These are phyloP conservation scores for Nyssa sinensis DNA, from an alignment of 148 eudicot genomes.

Conservation along the genomic window DNA sequence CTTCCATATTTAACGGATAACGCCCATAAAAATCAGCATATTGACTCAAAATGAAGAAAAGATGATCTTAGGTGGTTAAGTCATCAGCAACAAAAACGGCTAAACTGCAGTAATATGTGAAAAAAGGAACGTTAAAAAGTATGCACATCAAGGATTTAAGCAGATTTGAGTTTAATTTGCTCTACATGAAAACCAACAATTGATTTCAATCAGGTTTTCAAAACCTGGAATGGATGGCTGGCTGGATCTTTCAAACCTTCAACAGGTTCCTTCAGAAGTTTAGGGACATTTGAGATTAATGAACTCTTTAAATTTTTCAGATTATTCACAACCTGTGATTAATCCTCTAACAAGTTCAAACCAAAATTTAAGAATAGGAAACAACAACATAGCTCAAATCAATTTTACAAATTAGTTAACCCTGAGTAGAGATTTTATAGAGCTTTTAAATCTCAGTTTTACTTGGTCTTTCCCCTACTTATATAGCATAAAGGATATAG, in stretches of 20 bases:
- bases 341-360: neutral
- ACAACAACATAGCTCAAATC: neutral
- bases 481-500: no score
- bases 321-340: neutral
- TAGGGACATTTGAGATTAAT: neutral
- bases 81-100: neutral
- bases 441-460: neutral
- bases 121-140: neutral
- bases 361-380: neutral
- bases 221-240: neutral
- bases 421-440: neutral
- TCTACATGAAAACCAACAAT: neutral
- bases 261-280: neutral
- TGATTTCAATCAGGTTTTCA: neutral
- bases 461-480: neutral
- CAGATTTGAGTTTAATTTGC: neutral
- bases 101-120: neutral
- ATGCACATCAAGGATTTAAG: neutral
- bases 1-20: neutral
- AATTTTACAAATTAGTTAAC: neutral
- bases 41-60: neutral
- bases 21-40: neutral
- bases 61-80: neutral
- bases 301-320: neutral
- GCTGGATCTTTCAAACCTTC: neutral